These are phyloP conservation scores for Kazachstania bromeliacearum DNA, from an alignment of 805 yeast genomes.

Conservation along the genomic window DNA sequence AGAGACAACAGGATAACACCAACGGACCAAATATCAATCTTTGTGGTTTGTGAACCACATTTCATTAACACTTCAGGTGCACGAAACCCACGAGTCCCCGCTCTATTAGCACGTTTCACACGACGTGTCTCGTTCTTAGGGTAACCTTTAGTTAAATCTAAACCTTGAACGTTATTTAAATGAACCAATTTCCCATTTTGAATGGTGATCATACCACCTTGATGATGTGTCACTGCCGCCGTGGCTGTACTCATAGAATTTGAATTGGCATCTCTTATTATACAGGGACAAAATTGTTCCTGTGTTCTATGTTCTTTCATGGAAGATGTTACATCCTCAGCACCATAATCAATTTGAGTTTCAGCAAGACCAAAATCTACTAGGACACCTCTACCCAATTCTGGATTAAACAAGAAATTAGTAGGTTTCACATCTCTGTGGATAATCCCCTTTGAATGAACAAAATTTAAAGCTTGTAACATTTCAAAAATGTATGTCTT, in stretches of 20 bases:
- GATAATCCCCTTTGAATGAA: slow-evolving; percentile 68
- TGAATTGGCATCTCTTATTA: slow-evolving; percentile 27
- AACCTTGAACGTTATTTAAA: slow-evolving; percentile 29
- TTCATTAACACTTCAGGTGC: slow-evolving; percentile 89
- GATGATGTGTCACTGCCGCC: slow-evolving; percentile 6
- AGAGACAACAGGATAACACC: slow-evolving; percentile 80
- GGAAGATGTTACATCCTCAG: background rate
- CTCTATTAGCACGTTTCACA: slow-evolving; percentile 89
- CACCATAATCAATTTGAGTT: slow-evolving; percentile 28
- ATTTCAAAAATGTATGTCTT: slow-evolving; percentile 72
- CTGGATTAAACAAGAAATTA: slow-evolving; percentile 56
- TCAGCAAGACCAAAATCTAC: slow-evolving; percentile 94
- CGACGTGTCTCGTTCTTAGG: slow-evolving; percentile 83
- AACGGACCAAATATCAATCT: slow-evolving; percentile 86
- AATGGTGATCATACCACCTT: slow-evolving; percentile 18
- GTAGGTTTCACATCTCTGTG: slow-evolving; percentile 91
- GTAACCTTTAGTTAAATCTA: slow-evolving; percentile 49
- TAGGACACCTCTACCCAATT: slow-evolving; percentile 68
- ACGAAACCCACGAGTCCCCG: slow-evolving; percentile 91
- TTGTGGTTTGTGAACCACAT: slow-evolving; percentile 73
- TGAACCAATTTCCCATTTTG: slow-evolving; percentile 27
- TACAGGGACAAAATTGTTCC: slow-evolving; percentile 48
- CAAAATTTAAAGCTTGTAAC: slow-evolving; percentile 55
- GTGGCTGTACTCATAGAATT: background rate
- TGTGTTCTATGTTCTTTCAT: slow-evolving; percentile 20